Base-by-base conservation (phyloP, 441 rosid species). In the Croton laevigatus region DNA sequence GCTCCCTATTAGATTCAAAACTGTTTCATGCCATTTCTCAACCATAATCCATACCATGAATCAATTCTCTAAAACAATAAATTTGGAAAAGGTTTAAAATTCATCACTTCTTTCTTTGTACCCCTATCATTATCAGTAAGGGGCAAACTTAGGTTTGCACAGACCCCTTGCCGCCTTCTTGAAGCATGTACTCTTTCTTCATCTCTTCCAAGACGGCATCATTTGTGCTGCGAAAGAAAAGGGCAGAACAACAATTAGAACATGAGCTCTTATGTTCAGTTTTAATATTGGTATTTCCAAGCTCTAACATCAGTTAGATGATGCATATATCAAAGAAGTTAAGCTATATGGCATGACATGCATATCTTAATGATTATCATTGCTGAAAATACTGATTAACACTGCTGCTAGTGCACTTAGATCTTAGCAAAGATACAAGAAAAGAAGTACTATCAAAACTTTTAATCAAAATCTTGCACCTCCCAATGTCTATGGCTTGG, bases 181-280 rank as follows among this genome's bases (percentile, higher is more conserved):
- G 88, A 60, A 84, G 81, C 84, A 72, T 79, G 80, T 90, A 92
- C 52, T 83, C 89, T 76, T 58, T 85, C 83, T 92, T 91, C 97
- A 91, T 86, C 65, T 90, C 86, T 78, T 90, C 97, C 86, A 92
- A 78, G 62, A 92, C 86, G 5, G 72, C 73, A 66, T 88, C 96
- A 71, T 88, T 89, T 42, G 97, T 90, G 83, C 97, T 91, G 86
- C 76, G 75, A 48, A 68, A 69, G 51, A 45, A 52, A 57, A 9
- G 14, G 3, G 3, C 16, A 59, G 3, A 0, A 59, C 3, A 11
- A 46, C 46, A 11, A 16, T 12, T 37, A 46, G 61, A 36, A 72
- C 4, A 62, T 38, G 23, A 45, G 4, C 9, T 59, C 17, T 49
- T 49, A n/a, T 59, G 7, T 57, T 55, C 57, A 27, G 53, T 38